Percentiles rank a stretch among this genome's conserved stretches.
Evolutionary conservation across 441 rosid species (phyloP).

Genomic region (Hura crepitans): DNA sequence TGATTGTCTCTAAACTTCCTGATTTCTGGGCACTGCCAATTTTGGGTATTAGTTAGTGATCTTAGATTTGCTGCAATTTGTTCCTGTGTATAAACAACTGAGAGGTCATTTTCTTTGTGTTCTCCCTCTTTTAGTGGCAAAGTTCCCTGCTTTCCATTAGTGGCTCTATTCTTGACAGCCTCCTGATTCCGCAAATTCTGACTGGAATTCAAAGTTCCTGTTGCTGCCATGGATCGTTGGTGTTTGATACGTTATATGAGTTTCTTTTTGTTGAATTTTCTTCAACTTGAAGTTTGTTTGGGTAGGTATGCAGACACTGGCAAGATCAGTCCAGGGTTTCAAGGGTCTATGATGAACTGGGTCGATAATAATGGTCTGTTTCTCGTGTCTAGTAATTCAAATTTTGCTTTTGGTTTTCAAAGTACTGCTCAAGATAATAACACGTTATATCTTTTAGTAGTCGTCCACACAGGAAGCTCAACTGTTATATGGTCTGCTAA

Average conservation of each 20-base stretch:
- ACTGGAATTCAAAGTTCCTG: slow-evolving; percentile 8
- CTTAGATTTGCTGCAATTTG: neutral
- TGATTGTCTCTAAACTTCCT: neutral
- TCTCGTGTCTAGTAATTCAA: slow-evolving; percentile 56
- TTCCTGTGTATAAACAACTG: neutral
- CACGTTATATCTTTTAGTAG: slow-evolving; percentile 47
- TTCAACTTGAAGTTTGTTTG: slow-evolving; percentile 35
- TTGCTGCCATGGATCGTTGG: slow-evolving; percentile 36
- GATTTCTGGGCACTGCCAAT: slow-evolving; percentile 19
- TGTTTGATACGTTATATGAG: slow-evolving; percentile 22
- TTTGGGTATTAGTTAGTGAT: neutral
- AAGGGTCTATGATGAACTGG: slow-evolving; percentile 71
- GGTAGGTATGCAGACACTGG: slow-evolving; percentile 41
- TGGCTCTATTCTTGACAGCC: neutral
- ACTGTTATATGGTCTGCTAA: slow-evolving; percentile 75
- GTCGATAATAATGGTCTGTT: slow-evolving; percentile 57
- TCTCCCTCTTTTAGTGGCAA: neutral
- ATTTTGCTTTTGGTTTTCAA: slow-evolving; percentile 58
- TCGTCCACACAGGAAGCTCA: slow-evolving; percentile 40
- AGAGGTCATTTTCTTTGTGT: neutral
- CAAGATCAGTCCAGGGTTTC: slow-evolving; percentile 42
- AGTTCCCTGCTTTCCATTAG: slow-evolving; percentile 4
- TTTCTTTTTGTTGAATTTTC: slow-evolving; percentile 28
- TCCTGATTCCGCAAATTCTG: neutral
- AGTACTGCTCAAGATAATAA: slow-evolving; percentile 34